Evolutionary conservation across 1,284 basidiomycete genomes (phyloP), one percentile per base, ranked within the genome.

Genomic region (Golubevia sp.): DNA sequence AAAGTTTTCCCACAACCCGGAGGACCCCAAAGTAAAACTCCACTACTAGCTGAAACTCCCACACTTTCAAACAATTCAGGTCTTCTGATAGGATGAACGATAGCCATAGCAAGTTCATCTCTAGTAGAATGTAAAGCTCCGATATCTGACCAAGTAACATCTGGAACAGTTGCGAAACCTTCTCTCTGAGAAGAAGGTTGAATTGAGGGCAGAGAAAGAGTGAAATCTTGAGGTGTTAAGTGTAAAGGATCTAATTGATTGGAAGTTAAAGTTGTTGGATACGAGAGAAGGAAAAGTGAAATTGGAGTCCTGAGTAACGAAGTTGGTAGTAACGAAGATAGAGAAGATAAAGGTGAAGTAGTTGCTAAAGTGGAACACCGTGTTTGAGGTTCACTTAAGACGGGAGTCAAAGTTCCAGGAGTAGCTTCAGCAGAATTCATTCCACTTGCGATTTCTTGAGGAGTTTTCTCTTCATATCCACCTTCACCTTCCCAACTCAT

Each of bases 1-100:
- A 98, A 83, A 0, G 96, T 99, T 85, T 98, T 98, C 8, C 96
- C 95, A 80, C 96, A 98, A 2, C 96, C 96, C 0, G 96, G 96
- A 7, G 96, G 96, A 18, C 96, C 96, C 96, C 95, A 99, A n/a
- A 98, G 86, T 21, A 98, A 86, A 1, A 98, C 96, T 2, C 96
- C 96, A 5, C 71, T 76, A 25, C 71, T 74, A 13, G 80, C 93
- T 92, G 0, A 92, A 89, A 6, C 92, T 90, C 95, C 96, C 1
- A 97, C 91, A 0, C 88, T 88, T 56, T 85, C 88, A 85, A 98
- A 99, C 1, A 98, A 84, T 80, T 95, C 94, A 0, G 96, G 96
- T 53, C 92, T 86, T 57, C 89, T 88, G 74, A 99, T 96, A 1
- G 96, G 96, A 79, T 97, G 93, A 2, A 99, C 94, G 69, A 99